Conservation (phyloP, 2,329 filamentous ascomycete genomes). For the Aspergillus quadricinctus region DNA sequence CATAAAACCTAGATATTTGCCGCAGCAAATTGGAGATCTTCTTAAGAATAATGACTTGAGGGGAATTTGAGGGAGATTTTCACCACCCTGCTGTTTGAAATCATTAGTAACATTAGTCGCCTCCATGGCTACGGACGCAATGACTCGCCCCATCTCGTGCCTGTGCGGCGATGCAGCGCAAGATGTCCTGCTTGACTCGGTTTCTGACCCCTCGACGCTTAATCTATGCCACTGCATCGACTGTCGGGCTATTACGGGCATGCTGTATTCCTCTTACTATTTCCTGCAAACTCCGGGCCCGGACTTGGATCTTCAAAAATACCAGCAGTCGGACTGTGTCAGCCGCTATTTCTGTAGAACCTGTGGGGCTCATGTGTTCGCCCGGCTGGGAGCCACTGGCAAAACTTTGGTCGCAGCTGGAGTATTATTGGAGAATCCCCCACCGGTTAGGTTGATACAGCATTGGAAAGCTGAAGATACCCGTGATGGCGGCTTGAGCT, state of each 20-base stretch:
- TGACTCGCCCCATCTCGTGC: slow-evolving; percentile 21
- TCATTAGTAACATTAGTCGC: neutral
- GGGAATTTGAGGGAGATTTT: neutral
- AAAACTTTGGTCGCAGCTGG: slow-evolving; percentile 34
- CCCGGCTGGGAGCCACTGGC: slow-evolving; percentile 18
- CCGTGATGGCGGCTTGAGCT: slow-evolving; percentile 26
- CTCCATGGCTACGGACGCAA: slow-evolving; percentile 2
- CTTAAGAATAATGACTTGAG: neutral
- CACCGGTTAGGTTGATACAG: slow-evolving; percentile 16
- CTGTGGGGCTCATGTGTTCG: slow-evolving; percentile 47
- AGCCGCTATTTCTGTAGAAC: slow-evolving; percentile 48
- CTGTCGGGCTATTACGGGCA: slow-evolving; percentile 48
- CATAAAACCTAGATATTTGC: neutral
- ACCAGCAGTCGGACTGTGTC: slow-evolving; percentile 40
- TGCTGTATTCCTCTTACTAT: slow-evolving; percentile 44
- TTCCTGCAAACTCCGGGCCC: slow-evolving; percentile 34
- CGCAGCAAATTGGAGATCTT: neutral
- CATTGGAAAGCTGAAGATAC: slow-evolving; percentile 28
- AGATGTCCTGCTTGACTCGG: slow-evolving; percentile 20
- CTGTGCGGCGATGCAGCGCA: slow-evolving; percentile 25
- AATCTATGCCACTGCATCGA: slow-evolving; percentile 50
- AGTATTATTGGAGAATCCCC: slow-evolving; percentile 19
- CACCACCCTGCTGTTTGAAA: neutral
- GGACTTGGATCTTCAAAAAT: slow-evolving; percentile 37
- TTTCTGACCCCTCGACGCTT: slow-evolving; percentile 17